Evolutionary conservation across 2,329 filamentous ascomycete genomes (phyloP), one percentile per base, ranked within the genome.

Genomic region (Metarhizium sp.): DNA sequence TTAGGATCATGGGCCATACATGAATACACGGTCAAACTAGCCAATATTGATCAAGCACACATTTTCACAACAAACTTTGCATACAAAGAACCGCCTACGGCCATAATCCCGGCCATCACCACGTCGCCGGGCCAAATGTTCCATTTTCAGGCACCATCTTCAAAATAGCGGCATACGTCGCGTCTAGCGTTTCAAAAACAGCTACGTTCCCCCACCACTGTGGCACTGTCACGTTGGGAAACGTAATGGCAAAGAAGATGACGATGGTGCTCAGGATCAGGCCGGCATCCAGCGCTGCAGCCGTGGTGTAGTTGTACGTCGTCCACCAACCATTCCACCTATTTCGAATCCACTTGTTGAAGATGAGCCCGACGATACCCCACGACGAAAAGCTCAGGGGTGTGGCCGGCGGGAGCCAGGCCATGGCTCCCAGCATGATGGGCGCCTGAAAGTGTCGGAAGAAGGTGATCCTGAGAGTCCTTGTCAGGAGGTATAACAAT

Each of bases 251-350:
- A 42, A 71, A 63, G 58, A 61, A 61, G 45, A 70, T 59, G 7
- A 69, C 13, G 52, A 67, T 58, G 30, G 70, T 73, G 14, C 65
- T 66, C 16, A 74, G 59, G 14, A 73, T 65, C 6, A 74, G 65
- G 2, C 25, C 25, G 25, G 25, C 25, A 25, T 25, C 25, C 25
- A 25, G 25, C 25, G 68, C 71, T 0, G 71, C 70, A 0, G 72
- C 69, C 1, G 71, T 73, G 51, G 72, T 63, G 57, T 73, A 74
- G 58, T 72, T 73, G 56, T 74, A 73, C 14, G 63, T 71, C 42
- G 64, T 72, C 82, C 82, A 86, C 82, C 82, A 85, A 0, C 76
- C 80, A n/a, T 71, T 69, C 63, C 71, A 81, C 46, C 73, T 71
- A 59, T 75, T 73, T 36, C 75, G 74, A 57, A 85, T 80, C 52